Base-by-base conservation (phyloP, 345 rosid genomes). In the Citrus australasica region DNA sequence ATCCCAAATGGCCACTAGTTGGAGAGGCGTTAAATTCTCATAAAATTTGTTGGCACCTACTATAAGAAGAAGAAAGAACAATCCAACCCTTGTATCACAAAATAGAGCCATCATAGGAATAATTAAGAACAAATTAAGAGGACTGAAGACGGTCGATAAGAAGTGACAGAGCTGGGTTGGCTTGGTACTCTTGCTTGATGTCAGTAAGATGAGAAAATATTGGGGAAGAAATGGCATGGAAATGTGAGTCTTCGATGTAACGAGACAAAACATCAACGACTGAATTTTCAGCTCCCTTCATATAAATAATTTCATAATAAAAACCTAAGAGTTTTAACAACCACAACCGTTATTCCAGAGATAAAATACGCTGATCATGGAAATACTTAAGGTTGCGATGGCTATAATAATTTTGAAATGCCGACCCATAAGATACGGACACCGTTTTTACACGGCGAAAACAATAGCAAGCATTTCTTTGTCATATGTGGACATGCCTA, bases 111-210 rank as follows among this genome's bases (percentile, higher is more conserved):
- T 55, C 24, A 55, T 55, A 55, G 0, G 59, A 55, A 21, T 55
- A 55, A 21, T 55, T 4, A 16, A 22, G 59, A 19, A 55, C 5
- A 21, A 7, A 21, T 19, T 55, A 3, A 0, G n/a, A 55, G 0
- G 24, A 55, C 9, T 6, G 3, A 16, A 55, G 9, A 1, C 0
- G 8, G 5, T 55, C 4, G 0, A 42, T 42, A 10, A 42, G 13
- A 11, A 2, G 16, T 42, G 51, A 11, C 5, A 42, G 6, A 42
- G 16, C 51, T 42, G 16, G 4, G 3, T 42, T 1, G 3, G 16
- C 51, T 10, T 42, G 4, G 4, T 11, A 11, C 16, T 10, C 16
- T 0, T 2, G 0, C 0, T 10, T 11, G 0, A 10, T 10, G 51
- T 42, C 1, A 6, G 0, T 7, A 55, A 55, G 59, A 19, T 55